Percentiles rank a stretch among this genome's conserved stretches.
These are phyloP conservation scores for Fraxinus platypoda DNA, from an alignment of 305 asterid genomes.

Conservation along the genomic window DNA sequence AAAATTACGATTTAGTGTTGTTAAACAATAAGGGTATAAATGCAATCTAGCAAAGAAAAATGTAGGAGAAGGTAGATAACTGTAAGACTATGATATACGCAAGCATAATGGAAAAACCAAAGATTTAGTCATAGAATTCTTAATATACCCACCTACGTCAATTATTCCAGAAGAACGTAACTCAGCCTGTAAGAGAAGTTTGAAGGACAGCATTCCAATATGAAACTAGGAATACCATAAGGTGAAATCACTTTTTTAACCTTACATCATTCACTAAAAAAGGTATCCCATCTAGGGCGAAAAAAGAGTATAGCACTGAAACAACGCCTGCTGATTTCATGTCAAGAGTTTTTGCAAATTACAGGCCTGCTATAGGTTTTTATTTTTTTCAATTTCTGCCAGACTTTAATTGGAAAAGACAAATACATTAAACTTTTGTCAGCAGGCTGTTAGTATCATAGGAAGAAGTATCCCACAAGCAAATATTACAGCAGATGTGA, in stretches of 20 bases:
- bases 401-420: neutral
- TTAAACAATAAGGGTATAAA: constrained; percentile 3
- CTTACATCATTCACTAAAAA: neutral
- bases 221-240: neutral
- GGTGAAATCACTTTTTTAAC: neutral
- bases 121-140: neutral
- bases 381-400: neutral
- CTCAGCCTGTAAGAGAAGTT: neutral
- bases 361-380: neutral
- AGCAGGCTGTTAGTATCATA: neutral
- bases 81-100: neutral
- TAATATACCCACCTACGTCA: constrained; percentile 2
- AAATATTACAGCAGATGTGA: neutral
- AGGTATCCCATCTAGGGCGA: neutral
- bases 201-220: neutral
- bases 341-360: neutral
- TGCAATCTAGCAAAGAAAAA: constrained; percentile 19
- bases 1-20: constrained; percentile 34
- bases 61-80: neutral
- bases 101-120: constrained; percentile 10
- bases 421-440: neutral
- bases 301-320: neutral
- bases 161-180: neutral
- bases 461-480: neutral
- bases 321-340: neutral